Base-by-base conservation (phyloP, 2,329 filamentous ascomycete species). In the Diaporthe citriasiana region DNA sequence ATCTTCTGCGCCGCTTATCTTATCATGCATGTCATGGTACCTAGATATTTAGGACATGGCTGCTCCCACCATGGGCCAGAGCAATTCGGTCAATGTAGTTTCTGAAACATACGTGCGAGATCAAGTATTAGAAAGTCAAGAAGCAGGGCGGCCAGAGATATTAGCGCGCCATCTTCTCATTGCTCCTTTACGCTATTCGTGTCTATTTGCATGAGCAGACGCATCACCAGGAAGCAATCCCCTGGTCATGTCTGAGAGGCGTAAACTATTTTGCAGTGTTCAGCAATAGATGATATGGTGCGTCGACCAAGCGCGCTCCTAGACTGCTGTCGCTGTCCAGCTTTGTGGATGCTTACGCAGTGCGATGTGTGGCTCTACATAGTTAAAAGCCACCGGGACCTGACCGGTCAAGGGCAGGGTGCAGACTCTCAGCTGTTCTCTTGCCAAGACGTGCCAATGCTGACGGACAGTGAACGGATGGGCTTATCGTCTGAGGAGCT, bases 381-480 rank as follows among this genome's bases (percentile, higher is more conserved):
- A 13, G 38, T 30, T 15, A 5, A 27, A 66, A 27, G 63, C 63
- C n/a, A 66, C 25, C 30, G 63, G 45, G 60, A 22, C 30, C 13
- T 15, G 33, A 53, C 47, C 47, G 47, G 63, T 53, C 30, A 25
- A 35, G n/a, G 22, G 38, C 19, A 38, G n/a, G 63, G 30, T 68
- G 47, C 47, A 40, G 47, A 40, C 22, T 33, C 22, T 38, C 63
- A 68, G 63, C 42, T 35, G 60, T 15, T 53, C 13, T 19, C 13
- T 53, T 27, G 45, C 63, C 63, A 68, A 68, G 63, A 53, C n/a
- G 10, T 9, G 63, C 63, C 47, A 68, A 68, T 53, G 63, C 63
- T 53, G 63, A 53, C 63, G 6, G 45, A 40, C 33, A 19, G 42
- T 38, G 7, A 25, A 35, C 13, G 13, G 27, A 51, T 68, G 63